Evolutionary conservation across 164 flowering plant species (phyloP), one percentile per base, ranked within the genome.

Genomic region (Vitis labrusca): DNA sequence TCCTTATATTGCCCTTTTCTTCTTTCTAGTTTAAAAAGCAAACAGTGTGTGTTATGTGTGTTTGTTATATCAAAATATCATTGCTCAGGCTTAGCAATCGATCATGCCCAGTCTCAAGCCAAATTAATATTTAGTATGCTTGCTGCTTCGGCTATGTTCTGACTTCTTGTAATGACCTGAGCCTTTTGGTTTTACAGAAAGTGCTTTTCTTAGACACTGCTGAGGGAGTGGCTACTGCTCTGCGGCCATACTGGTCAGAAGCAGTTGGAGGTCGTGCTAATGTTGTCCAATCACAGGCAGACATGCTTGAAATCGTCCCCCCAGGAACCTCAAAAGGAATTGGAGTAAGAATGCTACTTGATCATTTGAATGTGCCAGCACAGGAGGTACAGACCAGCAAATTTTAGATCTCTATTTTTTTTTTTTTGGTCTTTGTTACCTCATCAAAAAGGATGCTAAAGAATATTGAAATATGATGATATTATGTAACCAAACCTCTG

Each of bases 271-370:
- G 80, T 70, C 86, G 81, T 67, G 99, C 97, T 30, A 85, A 79
- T 64, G 90, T 95, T 74, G 90, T 92, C 72, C 97, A 91, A 84
- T 88, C 96, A 49, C 82, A 78, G 71, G 77, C 91, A 15, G 96
- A 90, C 77, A 90, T 92, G 91, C 99, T 94, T 67, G 98, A 92
- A 78, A 86, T 94, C 63, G 87, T 94, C 12, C 98, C 98, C 44
- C 70, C 73, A 12, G 90, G 90, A 65, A 88, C 93, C 47, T 91
- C 97, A 44, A 94, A 94, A 84, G 98, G 99, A 16, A 82, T 70
- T 74, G 97, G 99, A 68, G 98, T 95, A 10, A 84, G 63, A 74
- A 75, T 87, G 83, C 80, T 95, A 73, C 93, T 95, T 68, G 91
- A 91, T 74, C 98, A 95, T 80, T 82, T 95, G 76, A 94, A 94